Base-by-base conservation (phyloP, 768 basidiomycete genomes). In the Hebeloma cylindrosporum region DNA sequence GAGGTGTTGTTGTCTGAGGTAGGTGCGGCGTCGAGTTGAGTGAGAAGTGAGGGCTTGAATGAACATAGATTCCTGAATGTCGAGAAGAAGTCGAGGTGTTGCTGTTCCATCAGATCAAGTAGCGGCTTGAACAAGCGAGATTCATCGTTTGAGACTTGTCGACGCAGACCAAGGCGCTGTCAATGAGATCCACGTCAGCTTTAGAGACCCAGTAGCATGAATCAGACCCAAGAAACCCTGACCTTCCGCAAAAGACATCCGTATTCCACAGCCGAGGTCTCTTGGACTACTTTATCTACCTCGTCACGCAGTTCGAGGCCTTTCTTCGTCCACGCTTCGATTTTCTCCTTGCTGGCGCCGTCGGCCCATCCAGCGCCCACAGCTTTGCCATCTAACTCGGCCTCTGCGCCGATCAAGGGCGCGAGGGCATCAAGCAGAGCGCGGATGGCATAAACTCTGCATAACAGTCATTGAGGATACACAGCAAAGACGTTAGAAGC, bases 401-500 rank as follows among this genome's bases (percentile, higher is more conserved):
- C 59, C 57, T 99, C 95, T 5, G 84, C 87, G 2, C 93, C 93
- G 34, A 98, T 83, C 36, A 99, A 67, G 3, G 92, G 92, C 1
- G 88, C 76, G 13, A 96, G 80, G 0, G 93, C 75, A 40, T 77
- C 71, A n/a, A 90, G 75, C 6, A 92, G 74, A 13, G 88, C 80
- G 25, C 82, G 80, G 9, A 95, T 71, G 3, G 93, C 93, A 58
- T 80, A 97, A 7, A 88, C 44, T 40, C 88, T 89, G 53, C 3
- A 29, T 30, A 20, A 31, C 41, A 41, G 14, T 7, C 32, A 37
- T 37, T 23, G 32, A 18, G 16, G 20, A 33, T n/a, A 27, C 7
- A 13, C 23, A 11, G 14, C 30, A 20, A 29, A 10, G 2, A 8
- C 7, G 38, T 13, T 16, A 17, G 27, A 40, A 8, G 60, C 82